phyloP scores from a whole-genome alignment of 495 filamentous ascomycete species.

The Lophiostoma macrostomum region DNA sequence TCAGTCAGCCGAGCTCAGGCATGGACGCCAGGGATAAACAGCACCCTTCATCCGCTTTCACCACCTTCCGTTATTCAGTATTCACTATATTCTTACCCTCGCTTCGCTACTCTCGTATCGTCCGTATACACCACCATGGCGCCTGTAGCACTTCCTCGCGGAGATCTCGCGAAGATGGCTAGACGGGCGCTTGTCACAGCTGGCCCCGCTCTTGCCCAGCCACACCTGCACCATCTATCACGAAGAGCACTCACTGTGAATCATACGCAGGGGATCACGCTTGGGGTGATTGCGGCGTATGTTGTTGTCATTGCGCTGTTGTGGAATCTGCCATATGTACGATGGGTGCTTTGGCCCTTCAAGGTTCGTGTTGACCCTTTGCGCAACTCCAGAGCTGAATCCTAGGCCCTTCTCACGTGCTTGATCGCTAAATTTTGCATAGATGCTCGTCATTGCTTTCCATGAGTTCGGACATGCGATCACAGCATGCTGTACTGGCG shows the following conservation, averaged over 20 bases:
- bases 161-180: conserved; percentile 20
- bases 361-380: conserved; percentile 63
- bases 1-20: too few relatives aligned
- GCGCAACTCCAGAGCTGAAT: too few relatives aligned
- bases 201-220: conserved; percentile 25
- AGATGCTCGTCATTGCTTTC: conserved; percentile 84
- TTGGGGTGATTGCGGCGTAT: conserved; percentile 67
- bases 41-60: too few relatives aligned
- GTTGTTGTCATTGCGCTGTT: conserved; percentile 70
- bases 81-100: not conserved
- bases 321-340: conserved; percentile 76
- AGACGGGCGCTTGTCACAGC: conserved; percentile 22
- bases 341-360: conserved; percentile 76
- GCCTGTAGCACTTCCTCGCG: not conserved
- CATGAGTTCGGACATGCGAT: conserved; percentile 81
- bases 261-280: conserved; percentile 68
- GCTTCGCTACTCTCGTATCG: too few relatives aligned
- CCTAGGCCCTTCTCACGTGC: too few relatives aligned
- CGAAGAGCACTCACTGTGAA: conserved; percentile 60
- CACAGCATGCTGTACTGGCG: conserved; percentile 68
- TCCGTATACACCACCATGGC: conserved; percentile 11
- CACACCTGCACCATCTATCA: conserved; percentile 20
- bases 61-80: not conserved
- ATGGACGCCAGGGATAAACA: too few relatives aligned
- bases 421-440: conserved; percentile 7